phyloP scores from a whole-genome alignment of 495 filamentous ascomycete species.

The Aspergillus heteromorphus region DNA sequence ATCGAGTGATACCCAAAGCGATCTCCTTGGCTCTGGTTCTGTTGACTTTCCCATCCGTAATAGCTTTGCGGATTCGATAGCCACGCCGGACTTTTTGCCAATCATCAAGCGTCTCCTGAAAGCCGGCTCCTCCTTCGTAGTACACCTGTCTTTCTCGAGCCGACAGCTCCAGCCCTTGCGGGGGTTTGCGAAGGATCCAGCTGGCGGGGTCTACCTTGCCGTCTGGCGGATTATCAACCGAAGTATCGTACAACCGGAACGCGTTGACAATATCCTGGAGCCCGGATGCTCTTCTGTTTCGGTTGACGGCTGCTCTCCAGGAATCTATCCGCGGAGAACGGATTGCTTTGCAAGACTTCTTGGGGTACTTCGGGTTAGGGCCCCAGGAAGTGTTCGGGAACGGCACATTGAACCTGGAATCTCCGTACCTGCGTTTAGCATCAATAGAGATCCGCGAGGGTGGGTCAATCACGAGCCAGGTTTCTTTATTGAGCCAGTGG shows the following conservation, averaged over 20 bases:
- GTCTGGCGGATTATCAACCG: constrained; percentile 37
- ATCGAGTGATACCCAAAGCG: constrained; percentile 16
- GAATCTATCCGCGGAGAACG: constrained; percentile 31
- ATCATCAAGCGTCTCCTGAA: constrained; percentile 39
- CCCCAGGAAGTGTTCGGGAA: constrained; percentile 19
- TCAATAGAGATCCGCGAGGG: constrained; percentile 32
- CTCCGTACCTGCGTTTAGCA: constrained; percentile 28
- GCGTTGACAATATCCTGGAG: constrained; percentile 21
- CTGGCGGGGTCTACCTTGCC: constrained; percentile 34
- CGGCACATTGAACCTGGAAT: constrained; percentile 33
- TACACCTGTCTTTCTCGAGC: constrained; percentile 31
- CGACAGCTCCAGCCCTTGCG: constrained; percentile 36
- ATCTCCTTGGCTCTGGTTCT: constrained; percentile 29
- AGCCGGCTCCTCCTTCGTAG: constrained; percentile 40
- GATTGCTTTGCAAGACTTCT: constrained; percentile 12
- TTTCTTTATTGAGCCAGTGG: constrained; percentile 39
- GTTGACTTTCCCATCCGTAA: constrained; percentile 35
- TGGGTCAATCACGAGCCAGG: constrained; percentile 38
- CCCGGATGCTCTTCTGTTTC: constrained; percentile 24
- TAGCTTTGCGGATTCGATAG: constrained; percentile 31
- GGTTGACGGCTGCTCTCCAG: constrained; percentile 38
- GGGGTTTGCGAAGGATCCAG: constrained; percentile 41
- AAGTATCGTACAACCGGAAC: constrained; percentile 30
- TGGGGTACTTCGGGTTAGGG: constrained; percentile 26
- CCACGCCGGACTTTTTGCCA: constrained; percentile 35